Base-by-base conservation (phyloP, 2,329 filamentous ascomycete species). In the Neurospora sp. region DNA sequence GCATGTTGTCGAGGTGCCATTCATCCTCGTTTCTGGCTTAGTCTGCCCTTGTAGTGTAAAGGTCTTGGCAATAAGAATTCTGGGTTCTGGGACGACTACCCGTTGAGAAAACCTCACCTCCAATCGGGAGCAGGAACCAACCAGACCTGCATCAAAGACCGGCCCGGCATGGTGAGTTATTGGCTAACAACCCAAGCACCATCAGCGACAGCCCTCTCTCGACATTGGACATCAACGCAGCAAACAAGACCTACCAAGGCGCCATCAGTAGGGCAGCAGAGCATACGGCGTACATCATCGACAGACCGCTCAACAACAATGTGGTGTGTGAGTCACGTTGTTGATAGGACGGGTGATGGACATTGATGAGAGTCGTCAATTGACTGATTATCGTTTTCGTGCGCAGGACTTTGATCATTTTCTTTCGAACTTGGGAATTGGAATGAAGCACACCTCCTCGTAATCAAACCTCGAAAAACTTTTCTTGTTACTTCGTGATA, bases 161-260 rank as follows among this genome's bases (percentile, higher is more conserved):
- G 46, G 41, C 15, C 23, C 41, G 68, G 68, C 65, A 62, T 62
- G 12, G 52, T 62, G 23, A 62, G 66, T 41, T 67, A 75, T 75
- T 75, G 74, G 70, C 71, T 71, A 71, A n/a, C 66, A 69, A 66
- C 62, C 66, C 65, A 68, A 43, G 40, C 57, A 67, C 68, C 70
- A 66, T 69, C 52, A 17, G 23, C 66, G 71, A 74, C 69, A 71
- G 72, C 67, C 71, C 57, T 70, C 70, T 71, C 52, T 62, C 52
- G 66, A 74, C 66, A 73, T 77, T 77, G 75, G 76, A 76, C 76
- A 77, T 74, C 75, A 77, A 73, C 74, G 75, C 75, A 77, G 74
- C 72, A 74, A 68, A 73, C 65, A 41, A 69, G 68, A 66, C 68
- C 69, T 68, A 72, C 67, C 57, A 62, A 69, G 67, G 67, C 71